Conservation (phyloP, 2,329 filamentous ascomycete species). For the Epichloe hybrida region DNA sequence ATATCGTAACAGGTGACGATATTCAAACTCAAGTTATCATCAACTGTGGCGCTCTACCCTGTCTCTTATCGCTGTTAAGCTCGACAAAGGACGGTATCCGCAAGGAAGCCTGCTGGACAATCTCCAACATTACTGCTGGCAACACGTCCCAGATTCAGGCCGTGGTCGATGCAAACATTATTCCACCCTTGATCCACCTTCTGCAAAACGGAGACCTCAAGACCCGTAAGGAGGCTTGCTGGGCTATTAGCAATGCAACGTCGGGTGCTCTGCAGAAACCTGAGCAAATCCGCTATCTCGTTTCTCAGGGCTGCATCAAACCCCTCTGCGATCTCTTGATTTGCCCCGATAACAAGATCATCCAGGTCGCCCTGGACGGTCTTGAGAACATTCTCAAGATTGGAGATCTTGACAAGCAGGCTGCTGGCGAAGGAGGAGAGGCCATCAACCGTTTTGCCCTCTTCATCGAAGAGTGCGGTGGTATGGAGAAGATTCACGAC, state of each 20-base stretch:
- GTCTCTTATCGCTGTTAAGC: constrained; percentile 83
- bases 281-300: constrained; percentile 93
- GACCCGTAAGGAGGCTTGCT: constrained; percentile 98
- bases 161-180: constrained; percentile 93
- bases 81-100: constrained; percentile 98
- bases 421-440: constrained; percentile 58
- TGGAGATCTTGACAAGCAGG: constrained; percentile 94
- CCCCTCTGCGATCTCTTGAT: constrained; percentile 87
- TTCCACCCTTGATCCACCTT: constrained; percentile 89
- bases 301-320: constrained; percentile 89
- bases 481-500: constrained; percentile 99
- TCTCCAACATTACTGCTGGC: constrained; percentile 95
- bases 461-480: constrained; percentile 96
- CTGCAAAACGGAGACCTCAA: constrained; percentile 96
- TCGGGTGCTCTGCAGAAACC: constrained; percentile 97
- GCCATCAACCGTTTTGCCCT: constrained; percentile 92
- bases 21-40: constrained; percentile 99
- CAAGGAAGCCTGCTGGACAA: constrained; percentile 99
- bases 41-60: constrained; percentile 88
- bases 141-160: constrained; percentile 97
- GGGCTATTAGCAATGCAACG: constrained; percentile 98
- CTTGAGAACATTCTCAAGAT: constrained; percentile 99
- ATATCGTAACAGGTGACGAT: constrained; percentile 97
- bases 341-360: constrained; percentile 99
- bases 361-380: constrained; percentile 93